Percentiles rank a stretch among this genome's conserved stretches.
Conservation (phyloP, 2,329 filamentous ascomycete species). For the Alternaria ventricosa region DNA sequence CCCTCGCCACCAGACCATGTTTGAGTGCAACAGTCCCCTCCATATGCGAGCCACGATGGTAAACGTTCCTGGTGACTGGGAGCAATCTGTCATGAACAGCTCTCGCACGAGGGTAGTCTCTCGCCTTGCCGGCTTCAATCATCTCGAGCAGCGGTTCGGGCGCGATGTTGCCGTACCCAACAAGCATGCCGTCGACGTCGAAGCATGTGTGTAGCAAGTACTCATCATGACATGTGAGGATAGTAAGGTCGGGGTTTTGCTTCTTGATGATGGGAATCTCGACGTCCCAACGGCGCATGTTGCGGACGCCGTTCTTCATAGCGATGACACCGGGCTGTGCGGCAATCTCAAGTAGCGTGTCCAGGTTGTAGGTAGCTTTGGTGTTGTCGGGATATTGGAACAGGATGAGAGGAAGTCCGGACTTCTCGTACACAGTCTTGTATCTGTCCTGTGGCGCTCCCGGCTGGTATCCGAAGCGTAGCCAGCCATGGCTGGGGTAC, state of each 20-base stretch:
- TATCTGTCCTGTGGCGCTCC: slow-evolving; percentile 62
- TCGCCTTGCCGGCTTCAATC: slow-evolving; percentile 59
- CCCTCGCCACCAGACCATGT: slow-evolving; percentile 59
- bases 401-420: slow-evolving; percentile 58
- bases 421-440: slow-evolving; percentile 58
- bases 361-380: slow-evolving; percentile 60
- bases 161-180: slow-evolving; percentile 62
- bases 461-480: slow-evolving; percentile 61
- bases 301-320: slow-evolving; percentile 64
- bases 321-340: slow-evolving; percentile 61
- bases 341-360: slow-evolving; percentile 61
- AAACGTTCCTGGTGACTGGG: slow-evolving; percentile 61
- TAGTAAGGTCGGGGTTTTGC: slow-evolving; percentile 58
- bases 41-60: slow-evolving; percentile 63
- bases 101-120: slow-evolving; percentile 57
- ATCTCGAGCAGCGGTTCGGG: slow-evolving; percentile 59
- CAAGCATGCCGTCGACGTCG: slow-evolving; percentile 61
- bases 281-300: slow-evolving; percentile 64
- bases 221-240: slow-evolving; percentile 61
- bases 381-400: slow-evolving; percentile 63
- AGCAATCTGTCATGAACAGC: slow-evolving; percentile 59
- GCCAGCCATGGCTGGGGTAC: slow-evolving; percentile 62
- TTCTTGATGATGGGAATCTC: slow-evolving; percentile 61
- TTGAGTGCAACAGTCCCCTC: slow-evolving; percentile 61
- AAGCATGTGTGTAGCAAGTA: slow-evolving; percentile 61